Evolutionary conservation across 805 yeast species (phyloP).

Genomic region (Suhomyces faveliae): DNA sequence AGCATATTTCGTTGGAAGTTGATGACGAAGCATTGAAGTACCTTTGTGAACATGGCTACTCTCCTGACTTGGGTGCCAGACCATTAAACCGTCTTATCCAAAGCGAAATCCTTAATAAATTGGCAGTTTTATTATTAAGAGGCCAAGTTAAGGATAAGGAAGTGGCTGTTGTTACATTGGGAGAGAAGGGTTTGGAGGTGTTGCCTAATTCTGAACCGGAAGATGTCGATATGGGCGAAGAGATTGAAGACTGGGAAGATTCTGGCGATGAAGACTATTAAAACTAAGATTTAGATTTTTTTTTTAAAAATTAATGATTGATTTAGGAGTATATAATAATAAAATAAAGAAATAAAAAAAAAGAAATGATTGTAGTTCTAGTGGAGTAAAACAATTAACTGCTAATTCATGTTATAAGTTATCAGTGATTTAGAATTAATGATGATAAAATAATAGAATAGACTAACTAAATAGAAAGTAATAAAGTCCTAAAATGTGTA

Average conservation of each 20-base stretch:
- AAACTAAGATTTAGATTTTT: background rate
- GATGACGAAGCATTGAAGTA: constrained; percentile 76
- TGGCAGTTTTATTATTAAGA: constrained; percentile 84
- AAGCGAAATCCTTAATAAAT: constrained; percentile 76
- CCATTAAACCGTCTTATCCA: constrained; percentile 93
- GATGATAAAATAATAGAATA: no score
- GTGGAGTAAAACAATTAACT: no score
- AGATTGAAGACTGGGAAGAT: constrained; percentile 60
- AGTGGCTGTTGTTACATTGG: constrained; percentile 61
- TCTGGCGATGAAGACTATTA: constrained; percentile 60
- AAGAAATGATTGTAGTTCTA: background rate
- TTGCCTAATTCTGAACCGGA: constrained; percentile 78
- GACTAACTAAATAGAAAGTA: no score
- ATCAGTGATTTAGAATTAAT: no score
- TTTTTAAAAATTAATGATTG: background rate
- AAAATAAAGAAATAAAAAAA: background rate
- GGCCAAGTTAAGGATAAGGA: constrained; percentile 91
- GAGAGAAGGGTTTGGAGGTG: constrained; percentile 69
- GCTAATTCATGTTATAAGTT: no score
- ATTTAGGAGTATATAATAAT: background rate
- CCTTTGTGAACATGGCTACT: constrained; percentile 83
- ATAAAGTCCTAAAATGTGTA: no score
- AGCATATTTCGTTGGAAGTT: constrained; percentile 69
- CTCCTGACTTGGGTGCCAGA: constrained; percentile 93
- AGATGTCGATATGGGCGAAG: constrained; percentile 50